Conservation (phyloP, 768 basidiomycete species). For the Pleurotus cornucopiae region DNA sequence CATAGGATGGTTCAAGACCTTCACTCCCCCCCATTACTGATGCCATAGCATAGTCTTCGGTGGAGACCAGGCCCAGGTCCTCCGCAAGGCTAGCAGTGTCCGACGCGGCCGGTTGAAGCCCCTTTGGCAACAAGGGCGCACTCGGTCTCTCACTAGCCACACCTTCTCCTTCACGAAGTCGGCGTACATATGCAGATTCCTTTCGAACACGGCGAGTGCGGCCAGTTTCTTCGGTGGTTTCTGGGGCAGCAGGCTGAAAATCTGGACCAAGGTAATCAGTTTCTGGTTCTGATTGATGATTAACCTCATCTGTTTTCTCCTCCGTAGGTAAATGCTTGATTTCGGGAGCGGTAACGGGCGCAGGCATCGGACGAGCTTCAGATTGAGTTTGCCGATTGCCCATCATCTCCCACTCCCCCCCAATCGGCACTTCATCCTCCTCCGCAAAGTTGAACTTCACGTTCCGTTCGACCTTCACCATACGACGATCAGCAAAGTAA, state of each 20-base stretch:
- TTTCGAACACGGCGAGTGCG: conserved; percentile 10
- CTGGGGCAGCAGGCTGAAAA: not conserved
- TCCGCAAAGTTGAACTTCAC: conserved; percentile 13
- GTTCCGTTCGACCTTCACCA: conserved; percentile 21
- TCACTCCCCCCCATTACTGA: conserved; percentile 6
- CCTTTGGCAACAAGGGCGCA: conserved; percentile 7
- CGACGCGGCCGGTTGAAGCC: conserved; percentile 9
- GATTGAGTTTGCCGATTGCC: not conserved
- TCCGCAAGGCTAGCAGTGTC: not conserved
- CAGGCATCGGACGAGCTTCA: not conserved
- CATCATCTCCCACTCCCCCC: conserved; percentile 14
- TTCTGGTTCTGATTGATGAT: not conserved
- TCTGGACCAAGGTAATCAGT: not conserved
- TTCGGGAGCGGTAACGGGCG: not conserved
- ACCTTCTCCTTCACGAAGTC: conserved; percentile 11
- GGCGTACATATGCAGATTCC: conserved; percentile 9
- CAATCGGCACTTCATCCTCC: conserved; percentile 11
- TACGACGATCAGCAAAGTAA: conserved; percentile 26
- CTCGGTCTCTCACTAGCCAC: not conserved
- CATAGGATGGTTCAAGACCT: conserved; percentile 7
- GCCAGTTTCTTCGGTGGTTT: not conserved
- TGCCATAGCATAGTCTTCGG: not conserved
- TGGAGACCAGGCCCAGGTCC: not conserved
- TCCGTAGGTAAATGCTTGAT: too few relatives aligned
- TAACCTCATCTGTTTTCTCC: too few relatives aligned